Percentiles rank a stretch among this genome's conserved stretches.
phyloP scores from a whole-genome alignment of 1,284 basidiomycete genomes.

The Cutaneotrichosporon cutaneum region DNA sequence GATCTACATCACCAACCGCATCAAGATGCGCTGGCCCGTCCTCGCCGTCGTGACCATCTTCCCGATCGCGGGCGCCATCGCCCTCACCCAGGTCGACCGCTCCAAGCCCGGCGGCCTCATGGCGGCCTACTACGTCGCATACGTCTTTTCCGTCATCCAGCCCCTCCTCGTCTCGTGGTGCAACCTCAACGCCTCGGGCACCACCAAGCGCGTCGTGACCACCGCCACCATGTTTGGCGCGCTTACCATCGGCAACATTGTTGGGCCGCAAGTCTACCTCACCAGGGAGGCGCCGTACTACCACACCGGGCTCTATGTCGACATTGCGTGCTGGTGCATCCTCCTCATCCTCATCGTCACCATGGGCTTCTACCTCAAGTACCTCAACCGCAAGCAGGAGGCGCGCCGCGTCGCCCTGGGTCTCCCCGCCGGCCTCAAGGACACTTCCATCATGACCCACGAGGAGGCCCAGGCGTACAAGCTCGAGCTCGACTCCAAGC shows the following conservation, averaged over 20 bases:
- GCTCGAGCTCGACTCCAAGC: constrained; percentile 23
- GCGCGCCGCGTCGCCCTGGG: constrained; percentile 42
- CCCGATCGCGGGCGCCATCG: constrained; percentile 47
- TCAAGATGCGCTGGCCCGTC: constrained; percentile 59
- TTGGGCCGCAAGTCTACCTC: constrained; percentile 48
- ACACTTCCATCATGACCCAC: constrained; percentile 41
- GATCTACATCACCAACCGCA: constrained; percentile 56
- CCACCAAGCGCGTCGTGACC: constrained; percentile 47
- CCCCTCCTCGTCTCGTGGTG: constrained; percentile 44
- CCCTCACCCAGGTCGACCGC: constrained; percentile 35
- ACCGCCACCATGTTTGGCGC: constrained; percentile 38
- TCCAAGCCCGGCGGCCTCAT: constrained; percentile 35
- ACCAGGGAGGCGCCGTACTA: constrained; percentile 37
- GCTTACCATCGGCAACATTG: constrained; percentile 33
- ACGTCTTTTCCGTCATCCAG: constrained; percentile 40
- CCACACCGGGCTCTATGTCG: constrained; percentile 47
- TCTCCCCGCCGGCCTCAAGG: constrained; percentile 41
- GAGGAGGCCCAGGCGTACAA: constrained; percentile 37
- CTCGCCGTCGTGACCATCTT: constrained; percentile 48
- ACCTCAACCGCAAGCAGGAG: constrained; percentile 44
- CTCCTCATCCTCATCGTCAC: constrained; percentile 38
- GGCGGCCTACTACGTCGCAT: constrained; percentile 45
- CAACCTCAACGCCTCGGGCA: constrained; percentile 46
- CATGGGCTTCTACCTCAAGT: constrained; percentile 44
- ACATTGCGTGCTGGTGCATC: constrained; percentile 40